Conservation (phyloP, 2,329 filamentous ascomycete species). For the Ophiocordyceps robertsii region DNA sequence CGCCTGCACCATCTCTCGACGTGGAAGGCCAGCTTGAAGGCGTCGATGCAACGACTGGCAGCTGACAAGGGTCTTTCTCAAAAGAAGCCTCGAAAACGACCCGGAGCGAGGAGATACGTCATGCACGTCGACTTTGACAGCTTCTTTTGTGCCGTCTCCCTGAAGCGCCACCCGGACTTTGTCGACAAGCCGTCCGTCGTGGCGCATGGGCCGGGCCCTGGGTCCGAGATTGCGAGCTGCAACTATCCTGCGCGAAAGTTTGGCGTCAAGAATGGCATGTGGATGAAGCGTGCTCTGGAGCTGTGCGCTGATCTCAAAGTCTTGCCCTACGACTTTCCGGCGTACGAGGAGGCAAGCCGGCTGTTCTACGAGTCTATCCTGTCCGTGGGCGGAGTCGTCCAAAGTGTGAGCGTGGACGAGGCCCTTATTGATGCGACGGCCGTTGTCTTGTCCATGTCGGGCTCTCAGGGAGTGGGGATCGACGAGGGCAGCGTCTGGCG, state of each 20-base stretch:
- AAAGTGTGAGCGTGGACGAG: slow-evolving; percentile 96
- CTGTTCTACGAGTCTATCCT: slow-evolving; percentile 80
- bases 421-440: slow-evolving; percentile 74
- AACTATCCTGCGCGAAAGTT: slow-evolving; percentile 83
- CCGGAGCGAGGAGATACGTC: slow-evolving; percentile 63
- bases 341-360: slow-evolving; percentile 82
- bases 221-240: slow-evolving; percentile 93
- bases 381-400: slow-evolving; percentile 66
- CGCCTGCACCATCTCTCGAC: slow-evolving; percentile 88
- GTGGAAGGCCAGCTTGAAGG: slow-evolving; percentile 93
- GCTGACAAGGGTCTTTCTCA: slow-evolving; percentile 45
- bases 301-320: slow-evolving; percentile 78
- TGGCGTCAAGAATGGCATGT: slow-evolving; percentile 96
- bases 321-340: slow-evolving; percentile 89
- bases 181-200: slow-evolving; percentile 73
- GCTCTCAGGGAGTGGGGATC: slow-evolving; percentile 48
- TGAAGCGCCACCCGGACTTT: slow-evolving; percentile 62
- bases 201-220: slow-evolving; percentile 71
- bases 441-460: slow-evolving; percentile 50
- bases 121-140: slow-evolving; percentile 97
- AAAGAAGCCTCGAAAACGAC: slow-evolving; percentile 34
- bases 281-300: slow-evolving; percentile 86
- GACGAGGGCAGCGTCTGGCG: slow-evolving; percentile 58
- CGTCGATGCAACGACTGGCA: slow-evolving; percentile 69
- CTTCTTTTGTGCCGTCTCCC: slow-evolving; percentile 90